Percentiles rank a stretch among this genome's conserved stretches.
These are phyloP conservation scores for Flaveria trinervia DNA, from an alignment of 129 eudicot genomes.

Conservation along the genomic window DNA sequence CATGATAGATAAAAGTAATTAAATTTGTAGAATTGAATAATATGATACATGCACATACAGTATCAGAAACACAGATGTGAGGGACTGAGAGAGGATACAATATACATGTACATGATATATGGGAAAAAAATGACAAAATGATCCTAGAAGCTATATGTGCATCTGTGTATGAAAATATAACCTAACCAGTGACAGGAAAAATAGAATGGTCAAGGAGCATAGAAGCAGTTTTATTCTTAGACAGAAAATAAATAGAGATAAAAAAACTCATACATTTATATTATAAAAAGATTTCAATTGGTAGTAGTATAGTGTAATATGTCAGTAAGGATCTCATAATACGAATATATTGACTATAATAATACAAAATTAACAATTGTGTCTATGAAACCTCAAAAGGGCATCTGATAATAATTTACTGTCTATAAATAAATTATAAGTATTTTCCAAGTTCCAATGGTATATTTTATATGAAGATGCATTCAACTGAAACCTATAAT, in stretches of 20 bases:
- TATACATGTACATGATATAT: too few species aligned
- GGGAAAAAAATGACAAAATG: too few species aligned
- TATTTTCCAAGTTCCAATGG: conserved; percentile 3
- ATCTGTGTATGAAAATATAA: background rate
- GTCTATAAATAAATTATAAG: background rate
- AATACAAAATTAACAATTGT: background rate
- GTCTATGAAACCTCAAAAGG: background rate
- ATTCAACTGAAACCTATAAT: background rate
- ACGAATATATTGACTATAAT: background rate
- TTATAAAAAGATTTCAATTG: background rate
- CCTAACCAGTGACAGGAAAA: background rate
- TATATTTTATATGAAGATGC: conserved; percentile 11
- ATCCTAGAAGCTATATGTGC: background rate
- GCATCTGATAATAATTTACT: background rate
- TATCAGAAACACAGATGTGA: background rate
- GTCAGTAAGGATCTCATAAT: background rate
- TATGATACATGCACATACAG: background rate
- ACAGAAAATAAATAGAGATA: background rate
- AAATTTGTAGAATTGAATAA: background rate
- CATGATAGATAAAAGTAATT: background rate
- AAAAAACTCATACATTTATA: background rate
- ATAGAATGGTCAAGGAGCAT: background rate
- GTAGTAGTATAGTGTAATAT: background rate
- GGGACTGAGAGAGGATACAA: too few species aligned
- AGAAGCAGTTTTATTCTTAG: background rate